A percentile compares a stretch with the other conserved stretches of the same genome.
Conservation (phyloP, 371 early-diverging fungal species). For the Neoconidiobolus thromboides region DNA sequence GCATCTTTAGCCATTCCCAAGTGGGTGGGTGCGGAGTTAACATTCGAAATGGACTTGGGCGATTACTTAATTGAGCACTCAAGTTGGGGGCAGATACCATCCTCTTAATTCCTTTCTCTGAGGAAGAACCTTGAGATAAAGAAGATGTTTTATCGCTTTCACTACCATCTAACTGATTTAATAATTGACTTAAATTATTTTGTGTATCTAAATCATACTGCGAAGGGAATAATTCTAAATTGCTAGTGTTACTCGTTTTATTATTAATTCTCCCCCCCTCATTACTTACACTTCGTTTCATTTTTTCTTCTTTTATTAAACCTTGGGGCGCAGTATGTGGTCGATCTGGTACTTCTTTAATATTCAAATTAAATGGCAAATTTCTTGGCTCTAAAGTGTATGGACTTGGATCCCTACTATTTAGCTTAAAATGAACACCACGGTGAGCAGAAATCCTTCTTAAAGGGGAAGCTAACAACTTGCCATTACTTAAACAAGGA, state of each 20-base stretch:
- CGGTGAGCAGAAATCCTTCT: neutral
- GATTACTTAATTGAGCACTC: neutral
- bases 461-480: neutral
- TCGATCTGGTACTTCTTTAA: neutral
- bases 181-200: neutral
- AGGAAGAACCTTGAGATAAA: neutral
- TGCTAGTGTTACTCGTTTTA: neutral
- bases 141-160: neutral
- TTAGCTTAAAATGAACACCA: neutral
- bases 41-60: neutral
- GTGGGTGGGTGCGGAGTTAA: constrained; percentile 1
- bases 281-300: neutral
- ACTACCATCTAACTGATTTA: neutral
- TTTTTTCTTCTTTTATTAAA: neutral
- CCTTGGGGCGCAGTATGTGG: neutral
- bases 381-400: neutral
- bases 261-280: neutral
- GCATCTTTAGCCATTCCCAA: neutral
- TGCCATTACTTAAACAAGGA: neutral
- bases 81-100: neutral
- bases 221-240: neutral
- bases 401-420: neutral
- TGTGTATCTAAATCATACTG: neutral
- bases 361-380: neutral
- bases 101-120: neutral